Evolutionary conservation across 129 eudicot species (phyloP).

Genomic region (Saposhnikovia divaricata): DNA sequence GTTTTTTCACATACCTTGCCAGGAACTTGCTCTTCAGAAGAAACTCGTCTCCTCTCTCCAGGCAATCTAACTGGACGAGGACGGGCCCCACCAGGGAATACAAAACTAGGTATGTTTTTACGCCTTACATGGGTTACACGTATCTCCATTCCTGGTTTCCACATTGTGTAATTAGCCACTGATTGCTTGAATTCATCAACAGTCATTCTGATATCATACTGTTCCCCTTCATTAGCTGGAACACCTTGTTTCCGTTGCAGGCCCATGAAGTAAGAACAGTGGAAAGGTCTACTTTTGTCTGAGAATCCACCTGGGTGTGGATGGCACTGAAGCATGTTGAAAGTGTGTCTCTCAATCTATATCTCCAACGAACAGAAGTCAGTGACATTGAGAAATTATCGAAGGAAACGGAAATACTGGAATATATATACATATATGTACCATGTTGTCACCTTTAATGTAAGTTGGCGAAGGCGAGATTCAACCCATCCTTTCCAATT

Average conservation of each 20-base stretch:
- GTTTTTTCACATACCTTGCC: constrained; percentile 21
- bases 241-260: constrained; percentile 72
- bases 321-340: constrained; percentile 78
- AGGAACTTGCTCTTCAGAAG: constrained; percentile 28
- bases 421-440: not conserved
- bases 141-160: constrained; percentile 84
- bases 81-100: constrained; percentile 88
- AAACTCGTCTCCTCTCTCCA: constrained; percentile 41
- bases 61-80: constrained; percentile 46
- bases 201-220: constrained; percentile 82
- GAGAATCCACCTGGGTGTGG: constrained; percentile 88
- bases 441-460: constrained; percentile 56
- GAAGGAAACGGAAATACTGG: not conserved
- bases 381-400: not conserved
- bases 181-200: constrained; percentile 79
- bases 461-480: constrained; percentile 77
- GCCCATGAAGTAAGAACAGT: constrained; percentile 77
- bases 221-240: constrained; percentile 47
- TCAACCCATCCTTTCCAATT: constrained; percentile 98
- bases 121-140: constrained; percentile 61
- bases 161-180: constrained; percentile 45
- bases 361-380: constrained; percentile 4
- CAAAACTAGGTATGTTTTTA: constrained; percentile 61
- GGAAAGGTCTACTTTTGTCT: constrained; percentile 57
- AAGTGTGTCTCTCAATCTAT: constrained; percentile 85